Base-by-base conservation (phyloP, 2,329 filamentous ascomycete genomes). In the Ophiocordyceps camponoti-floridani region DNA sequence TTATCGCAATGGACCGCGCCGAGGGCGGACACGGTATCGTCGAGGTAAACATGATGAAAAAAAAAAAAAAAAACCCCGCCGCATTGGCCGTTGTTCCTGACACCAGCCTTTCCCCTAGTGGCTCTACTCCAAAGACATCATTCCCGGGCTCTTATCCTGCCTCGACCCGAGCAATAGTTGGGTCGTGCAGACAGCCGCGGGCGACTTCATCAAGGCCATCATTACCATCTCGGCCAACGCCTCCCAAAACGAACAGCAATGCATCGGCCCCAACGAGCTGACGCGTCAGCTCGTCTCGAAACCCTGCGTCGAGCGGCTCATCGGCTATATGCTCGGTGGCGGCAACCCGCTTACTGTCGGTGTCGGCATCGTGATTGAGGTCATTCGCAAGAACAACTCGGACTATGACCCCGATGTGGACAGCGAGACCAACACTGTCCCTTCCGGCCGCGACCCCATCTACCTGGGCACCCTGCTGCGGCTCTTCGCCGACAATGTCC, bases 211-310 rank as follows among this genome's bases (percentile, higher is more conserved):
- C 54, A 98, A 98, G 62, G 91, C 91, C 40, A 95, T 98, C 58
- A 96, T 98, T 52, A 98, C 91, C 26, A 95, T 98, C 47, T 96
- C 91, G 1, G 91, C 91, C 48, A 98, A 98, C 57, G 91, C 91
- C 3, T 95, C 89, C 1, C 91, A 94, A 54, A 94, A 95, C 56
- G 91, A 98, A 56, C 88, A 95, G 59, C 91, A 89, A n/a, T 95
- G 93, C 55, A 96, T 98, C 58, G 91, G 91, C 4, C 91, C 91
- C 4, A 98, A 98, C 59, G 91, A 94, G 58, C 74, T 98, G 43
- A 98, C 91, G 5, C 80, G 91, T 38, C 87, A 98, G 62, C 73
- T 98, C 4, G 91, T 98, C 2, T 96, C 91, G 1, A 77, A 82
- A 49, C 64, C 76, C 14, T 96, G 88, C 54, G 78, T 94, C 44